phyloP scores from a whole-genome alignment of 805 yeast species.

The Jamesozyma spencerorum region DNA sequence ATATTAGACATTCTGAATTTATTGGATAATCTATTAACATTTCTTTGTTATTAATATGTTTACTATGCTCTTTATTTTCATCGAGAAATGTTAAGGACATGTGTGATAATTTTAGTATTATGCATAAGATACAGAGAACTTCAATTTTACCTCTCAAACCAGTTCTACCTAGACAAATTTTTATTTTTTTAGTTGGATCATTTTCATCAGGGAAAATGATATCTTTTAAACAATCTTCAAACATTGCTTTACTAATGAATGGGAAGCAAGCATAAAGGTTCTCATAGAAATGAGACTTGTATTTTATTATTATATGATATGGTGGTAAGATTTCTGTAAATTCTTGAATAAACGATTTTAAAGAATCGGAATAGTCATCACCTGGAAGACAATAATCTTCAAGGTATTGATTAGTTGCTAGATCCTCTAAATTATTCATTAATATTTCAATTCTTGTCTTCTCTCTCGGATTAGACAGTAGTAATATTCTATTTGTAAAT shows the following conservation, averaged over 20 bases:
- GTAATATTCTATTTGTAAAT: slow-evolving; percentile 21
- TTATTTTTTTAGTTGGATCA: slow-evolving; percentile 10
- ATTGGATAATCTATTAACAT: slow-evolving; percentile 20
- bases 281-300: slow-evolving; percentile 23
- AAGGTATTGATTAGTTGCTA: slow-evolving; percentile 9
- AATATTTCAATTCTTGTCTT: background rate
- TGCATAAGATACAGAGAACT: slow-evolving; percentile 16
- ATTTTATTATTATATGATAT: slow-evolving; percentile 12
- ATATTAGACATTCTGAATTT: slow-evolving; percentile 14
- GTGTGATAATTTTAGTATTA: slow-evolving; percentile 23
- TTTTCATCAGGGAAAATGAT: slow-evolving; percentile 10
- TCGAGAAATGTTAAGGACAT: slow-evolving; percentile 17
- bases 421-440: background rate
- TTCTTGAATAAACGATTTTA: slow-evolving; percentile 14
- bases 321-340: slow-evolving; percentile 23
- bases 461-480: slow-evolving; percentile 4
- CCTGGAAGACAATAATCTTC: slow-evolving; percentile 19
- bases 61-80: slow-evolving; percentile 6
- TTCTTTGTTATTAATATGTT: slow-evolving; percentile 7
- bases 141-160: slow-evolving; percentile 24
- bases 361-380: slow-evolving; percentile 15
- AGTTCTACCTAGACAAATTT: slow-evolving; percentile 18
- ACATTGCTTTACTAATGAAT: slow-evolving; percentile 18
- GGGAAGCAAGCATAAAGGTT: slow-evolving; percentile 23
- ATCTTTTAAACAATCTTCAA: slow-evolving; percentile 21